Conservation (phyloP, 306 rosid species). For the Canavalia gladiata region DNA sequence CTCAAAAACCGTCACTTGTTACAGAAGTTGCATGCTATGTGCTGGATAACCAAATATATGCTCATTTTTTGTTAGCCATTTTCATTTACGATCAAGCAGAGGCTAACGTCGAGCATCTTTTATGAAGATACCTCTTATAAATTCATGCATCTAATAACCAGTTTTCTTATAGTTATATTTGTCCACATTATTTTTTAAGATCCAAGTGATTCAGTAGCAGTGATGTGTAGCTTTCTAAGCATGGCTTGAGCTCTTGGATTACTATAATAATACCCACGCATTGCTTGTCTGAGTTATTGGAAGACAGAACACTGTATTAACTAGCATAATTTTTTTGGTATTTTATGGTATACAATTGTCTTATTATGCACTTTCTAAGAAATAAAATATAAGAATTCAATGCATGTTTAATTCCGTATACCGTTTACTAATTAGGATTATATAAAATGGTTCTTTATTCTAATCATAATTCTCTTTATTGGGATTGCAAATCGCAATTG, state of each 20-base stretch:
- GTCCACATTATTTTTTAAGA: conserved; percentile 43
- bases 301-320: conserved; percentile 38
- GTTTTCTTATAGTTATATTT: background rate
- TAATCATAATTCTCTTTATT: conserved; percentile 5
- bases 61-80: background rate
- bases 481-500: conserved; percentile 42
- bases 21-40: background rate
- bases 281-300: conserved; percentile 45
- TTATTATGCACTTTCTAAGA: conserved; percentile 19
- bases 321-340: background rate
- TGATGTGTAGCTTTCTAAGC: conserved; percentile 45
- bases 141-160: conserved; percentile 30
- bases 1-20: conserved; percentile 11
- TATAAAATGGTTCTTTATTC: background rate
- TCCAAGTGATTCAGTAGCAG: conserved; percentile 55
- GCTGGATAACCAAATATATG: background rate
- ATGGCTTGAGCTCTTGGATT: conserved; percentile 32
- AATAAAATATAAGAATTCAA: conserved; percentile 29
- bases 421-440: background rate
- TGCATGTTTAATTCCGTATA: background rate
- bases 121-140: conserved; percentile 9
- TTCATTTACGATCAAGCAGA: background rate
- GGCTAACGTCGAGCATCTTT: conserved; percentile 23
- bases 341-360: background rate
- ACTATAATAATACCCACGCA: conserved; percentile 34